Base-by-base conservation (phyloP, 169 alveolate genomes). In the Plasmodium fragile region DNA sequence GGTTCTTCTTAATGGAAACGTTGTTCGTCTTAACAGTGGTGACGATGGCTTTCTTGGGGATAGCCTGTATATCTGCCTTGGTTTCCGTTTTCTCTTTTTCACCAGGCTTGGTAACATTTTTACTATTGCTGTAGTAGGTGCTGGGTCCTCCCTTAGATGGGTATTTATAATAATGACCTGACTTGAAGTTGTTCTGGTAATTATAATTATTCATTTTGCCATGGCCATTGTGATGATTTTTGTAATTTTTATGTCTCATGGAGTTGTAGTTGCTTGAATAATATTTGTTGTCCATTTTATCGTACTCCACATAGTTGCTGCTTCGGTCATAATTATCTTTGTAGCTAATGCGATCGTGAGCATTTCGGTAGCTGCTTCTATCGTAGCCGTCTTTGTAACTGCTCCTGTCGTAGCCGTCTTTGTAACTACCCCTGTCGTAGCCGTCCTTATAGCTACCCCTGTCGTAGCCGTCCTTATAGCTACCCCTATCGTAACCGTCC, bases 21-120 rank as follows among this genome's bases (percentile, higher is more conserved):
- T 87, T 87, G 45, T 77, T 87, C 6, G 93, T 77, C 13, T 87
- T 87, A 49, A 87, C 93, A 36, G 93, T 52, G 59, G 93, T 53
- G 36, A 87, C 85, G n/a, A 87, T 87, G 3, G 93, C 93, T 28
- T 87, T 87, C 22, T 87, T 87, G 1, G 93, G 93, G 80, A 87
- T 77, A 0, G 87, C 70, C 70, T 87, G 93, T 0, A 87, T 77
- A 34, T 87, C 93, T 39, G 78, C 7, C 53, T 87, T 87, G 41
- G 81, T 1, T 69, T 87, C 93, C 25, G 59, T 52, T 22, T 87
- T 87, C 32, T 87, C 93, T 7, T 87, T 87, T 16, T 87, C 93
- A 77, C n/a, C 77, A 22, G 22, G 34, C 80, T 87, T 87, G 6
- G 53, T 25, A 25, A 77, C 43, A 10, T 1, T 25, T 75, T 87